A percentile compares a stretch with the other conserved stretches of the same genome.
Conservation (phyloP, 2,329 filamentous ascomycete species). For the Remersonia thermophila region DNA sequence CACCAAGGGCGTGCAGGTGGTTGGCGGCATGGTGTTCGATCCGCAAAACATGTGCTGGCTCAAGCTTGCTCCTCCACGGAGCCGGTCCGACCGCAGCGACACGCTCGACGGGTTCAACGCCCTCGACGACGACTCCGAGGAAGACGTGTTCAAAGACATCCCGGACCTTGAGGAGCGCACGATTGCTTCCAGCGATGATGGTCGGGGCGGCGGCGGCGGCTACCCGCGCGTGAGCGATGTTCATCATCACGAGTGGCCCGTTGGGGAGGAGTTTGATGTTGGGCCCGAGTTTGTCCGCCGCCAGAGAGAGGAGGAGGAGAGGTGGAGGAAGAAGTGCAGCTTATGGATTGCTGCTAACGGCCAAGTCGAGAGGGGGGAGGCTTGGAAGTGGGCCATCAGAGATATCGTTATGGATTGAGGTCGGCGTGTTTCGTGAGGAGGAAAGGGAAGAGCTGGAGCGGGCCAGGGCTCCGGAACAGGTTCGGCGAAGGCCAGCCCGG, state of each 20-base stretch:
- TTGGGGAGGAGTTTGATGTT: slow-evolving; percentile 95
- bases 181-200: slow-evolving; percentile 36
- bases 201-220: neutral
- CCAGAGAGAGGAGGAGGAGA: slow-evolving; percentile 81
- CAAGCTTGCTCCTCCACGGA: slow-evolving; percentile 47
- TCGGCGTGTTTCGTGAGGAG: neutral
- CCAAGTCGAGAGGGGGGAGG: slow-evolving; percentile 41
- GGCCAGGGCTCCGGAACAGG: neutral
- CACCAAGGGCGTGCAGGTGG: slow-evolving; percentile 78
- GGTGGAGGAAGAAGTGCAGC: slow-evolving; percentile 80
- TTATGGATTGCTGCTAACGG: slow-evolving; percentile 55
- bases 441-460: too few relatives aligned
- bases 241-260: slow-evolving; percentile 69
- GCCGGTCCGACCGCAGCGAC: slow-evolving; percentile 36
- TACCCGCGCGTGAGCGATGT: slow-evolving; percentile 35
- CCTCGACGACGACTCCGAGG: slow-evolving; percentile 76
- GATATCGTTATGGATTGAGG: neutral
- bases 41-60: slow-evolving; percentile 97
- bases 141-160: slow-evolving; percentile 91
- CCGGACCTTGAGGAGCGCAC: slow-evolving; percentile 70
- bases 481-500: too few relatives aligned
- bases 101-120: slow-evolving; percentile 54
- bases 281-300: slow-evolving; percentile 85
- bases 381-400: slow-evolving; percentile 68
- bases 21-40: slow-evolving; percentile 98